Percentiles rank a stretch among this genome's conserved stretches.
phyloP scores from a whole-genome alignment of 2,329 filamentous ascomycete species.

The Basipetospora chlamydospora region DNA sequence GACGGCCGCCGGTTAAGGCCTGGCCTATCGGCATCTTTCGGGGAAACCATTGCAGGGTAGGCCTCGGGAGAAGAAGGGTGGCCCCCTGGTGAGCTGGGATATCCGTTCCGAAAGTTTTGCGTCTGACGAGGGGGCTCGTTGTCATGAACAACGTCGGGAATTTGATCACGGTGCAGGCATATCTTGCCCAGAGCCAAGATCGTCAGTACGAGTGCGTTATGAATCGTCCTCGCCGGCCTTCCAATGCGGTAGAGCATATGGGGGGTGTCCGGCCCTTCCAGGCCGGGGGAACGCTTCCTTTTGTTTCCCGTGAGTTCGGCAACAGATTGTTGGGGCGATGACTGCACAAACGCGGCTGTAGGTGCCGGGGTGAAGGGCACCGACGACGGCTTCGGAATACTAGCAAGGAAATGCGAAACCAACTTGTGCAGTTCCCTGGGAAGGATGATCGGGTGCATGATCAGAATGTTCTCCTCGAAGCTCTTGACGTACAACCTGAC shows the following conservation, averaged over 20 bases:
- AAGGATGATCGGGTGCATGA: conserved; percentile 49
- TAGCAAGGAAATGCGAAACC: conserved; percentile 37
- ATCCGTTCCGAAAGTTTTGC: conserved; percentile 23
- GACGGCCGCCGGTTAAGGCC: conserved; percentile 35
- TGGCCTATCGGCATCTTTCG: conserved; percentile 32
- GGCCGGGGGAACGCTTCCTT: conserved; percentile 39
- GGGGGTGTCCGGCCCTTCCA: conserved; percentile 19
- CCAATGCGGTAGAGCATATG: conserved; percentile 21
- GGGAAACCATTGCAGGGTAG: conserved; percentile 37
- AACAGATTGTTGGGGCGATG: conserved; percentile 8
- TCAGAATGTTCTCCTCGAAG: conserved; percentile 47
- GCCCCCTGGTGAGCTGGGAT: conserved; percentile 9
- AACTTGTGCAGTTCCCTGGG: conserved; percentile 36
- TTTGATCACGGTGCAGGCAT: conserved; percentile 39
- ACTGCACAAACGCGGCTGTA: conserved; percentile 3
- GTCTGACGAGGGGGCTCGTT: not conserved
- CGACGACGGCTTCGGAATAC: conserved; percentile 20
- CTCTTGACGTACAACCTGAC: conserved; percentile 40
- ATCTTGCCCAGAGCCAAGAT: conserved; percentile 81
- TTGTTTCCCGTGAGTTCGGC: conserved; percentile 25
- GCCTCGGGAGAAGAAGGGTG: conserved; percentile 25
- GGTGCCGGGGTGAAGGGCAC: conserved; percentile 3
- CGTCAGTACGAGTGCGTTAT: conserved; percentile 68
- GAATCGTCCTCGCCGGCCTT: conserved; percentile 50
- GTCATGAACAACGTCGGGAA: conserved; percentile 40